Percentiles rank a stretch among this genome's conserved stretches.
These are phyloP conservation scores for Lachnum nothofagi DNA, from an alignment of 2,329 filamentous ascomycete species.

Conservation along the genomic window DNA sequence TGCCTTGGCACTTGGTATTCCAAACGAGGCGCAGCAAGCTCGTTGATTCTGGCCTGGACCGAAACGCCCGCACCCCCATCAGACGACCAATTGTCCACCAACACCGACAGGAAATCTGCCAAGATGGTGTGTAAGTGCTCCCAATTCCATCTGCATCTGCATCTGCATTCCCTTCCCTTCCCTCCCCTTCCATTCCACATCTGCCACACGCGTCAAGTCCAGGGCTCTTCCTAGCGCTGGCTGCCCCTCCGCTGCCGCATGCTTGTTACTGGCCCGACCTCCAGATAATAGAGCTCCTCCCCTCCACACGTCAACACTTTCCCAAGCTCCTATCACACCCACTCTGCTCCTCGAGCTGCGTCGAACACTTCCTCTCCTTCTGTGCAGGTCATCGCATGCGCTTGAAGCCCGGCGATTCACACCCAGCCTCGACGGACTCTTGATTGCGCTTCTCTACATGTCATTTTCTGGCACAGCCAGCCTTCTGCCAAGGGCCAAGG, in stretches of 20 bases:
- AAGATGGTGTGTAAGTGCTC: slow-evolving; percentile 27
- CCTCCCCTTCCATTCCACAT: background rate
- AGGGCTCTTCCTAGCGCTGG: no score
- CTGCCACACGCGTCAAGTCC: background rate
- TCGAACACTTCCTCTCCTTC: background rate
- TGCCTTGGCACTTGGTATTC: no score
- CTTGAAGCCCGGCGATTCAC: slow-evolving; percentile 12
- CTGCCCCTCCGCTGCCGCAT: no score
- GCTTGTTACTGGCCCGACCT: no score
- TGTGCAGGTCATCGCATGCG: slow-evolving; percentile 8
- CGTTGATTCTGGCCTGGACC: slow-evolving; percentile 3
- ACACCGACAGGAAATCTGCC: slow-evolving; percentile 11
- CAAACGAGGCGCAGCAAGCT: background rate
- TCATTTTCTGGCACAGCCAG: slow-evolving; percentile 7
- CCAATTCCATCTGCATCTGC: background rate
- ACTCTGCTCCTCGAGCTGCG: background rate
- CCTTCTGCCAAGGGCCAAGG: slow-evolving; percentile 11
- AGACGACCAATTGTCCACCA: no score
- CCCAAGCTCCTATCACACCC: background rate
- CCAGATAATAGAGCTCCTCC: background rate
- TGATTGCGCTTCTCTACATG: slow-evolving; percentile 1
- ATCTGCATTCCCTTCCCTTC: background rate
- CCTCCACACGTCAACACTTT: background rate
- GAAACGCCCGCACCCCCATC: slow-evolving; percentile 2
- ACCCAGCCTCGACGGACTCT: slow-evolving; percentile 2